Percentiles rank a stretch among this genome's conserved stretches.
These are phyloP conservation scores for Exophiala sp. DNA, from an alignment of 2,329 filamentous ascomycete genomes.

Conservation along the genomic window DNA sequence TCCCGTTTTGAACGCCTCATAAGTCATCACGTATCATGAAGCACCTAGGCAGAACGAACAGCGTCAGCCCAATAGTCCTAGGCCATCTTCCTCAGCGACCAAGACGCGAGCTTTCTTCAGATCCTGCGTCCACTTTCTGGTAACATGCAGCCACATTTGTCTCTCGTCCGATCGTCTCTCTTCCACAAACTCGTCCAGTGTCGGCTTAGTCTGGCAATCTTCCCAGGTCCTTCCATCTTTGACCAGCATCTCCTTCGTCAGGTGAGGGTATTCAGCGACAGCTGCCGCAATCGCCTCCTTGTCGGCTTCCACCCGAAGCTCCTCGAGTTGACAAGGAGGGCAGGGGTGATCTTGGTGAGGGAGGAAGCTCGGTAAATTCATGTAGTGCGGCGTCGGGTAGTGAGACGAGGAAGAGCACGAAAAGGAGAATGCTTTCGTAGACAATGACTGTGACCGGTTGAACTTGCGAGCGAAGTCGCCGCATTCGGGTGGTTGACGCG, in stretches of 20 bases:
- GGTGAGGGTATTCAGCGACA: constrained; percentile 20
- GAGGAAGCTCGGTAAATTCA: constrained; percentile 24
- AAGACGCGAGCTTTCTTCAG: constrained; percentile 26
- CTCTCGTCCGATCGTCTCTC: constrained; percentile 27
- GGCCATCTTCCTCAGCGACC: constrained; percentile 27
- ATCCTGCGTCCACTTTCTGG: constrained; percentile 29
- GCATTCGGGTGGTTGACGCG: constrained; percentile 22
- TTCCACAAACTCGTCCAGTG: constrained; percentile 25
- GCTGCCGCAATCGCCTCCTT: constrained; percentile 21
- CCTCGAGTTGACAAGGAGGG: constrained; percentile 28
- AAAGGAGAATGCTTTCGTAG: constrained; percentile 24
- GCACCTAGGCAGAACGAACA: not conserved
- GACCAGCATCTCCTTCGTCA: constrained; percentile 27
- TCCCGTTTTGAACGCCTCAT: constrained; percentile 3
- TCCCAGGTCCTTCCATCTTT: constrained; percentile 24
- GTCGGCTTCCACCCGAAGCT: constrained; percentile 17
- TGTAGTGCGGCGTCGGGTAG: constrained; percentile 23
- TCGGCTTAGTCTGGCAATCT: constrained; percentile 25
- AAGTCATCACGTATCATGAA: not conserved
- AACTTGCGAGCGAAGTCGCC: constrained; percentile 15
- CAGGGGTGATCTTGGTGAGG: constrained; percentile 28
- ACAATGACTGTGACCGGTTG: constrained; percentile 15
- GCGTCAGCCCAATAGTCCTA: constrained; percentile 22
- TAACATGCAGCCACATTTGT: constrained; percentile 27
- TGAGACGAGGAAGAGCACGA: constrained; percentile 25